Base-by-base conservation (phyloP, 2,329 filamentous ascomycete species). In the Claviceps sp. region DNA sequence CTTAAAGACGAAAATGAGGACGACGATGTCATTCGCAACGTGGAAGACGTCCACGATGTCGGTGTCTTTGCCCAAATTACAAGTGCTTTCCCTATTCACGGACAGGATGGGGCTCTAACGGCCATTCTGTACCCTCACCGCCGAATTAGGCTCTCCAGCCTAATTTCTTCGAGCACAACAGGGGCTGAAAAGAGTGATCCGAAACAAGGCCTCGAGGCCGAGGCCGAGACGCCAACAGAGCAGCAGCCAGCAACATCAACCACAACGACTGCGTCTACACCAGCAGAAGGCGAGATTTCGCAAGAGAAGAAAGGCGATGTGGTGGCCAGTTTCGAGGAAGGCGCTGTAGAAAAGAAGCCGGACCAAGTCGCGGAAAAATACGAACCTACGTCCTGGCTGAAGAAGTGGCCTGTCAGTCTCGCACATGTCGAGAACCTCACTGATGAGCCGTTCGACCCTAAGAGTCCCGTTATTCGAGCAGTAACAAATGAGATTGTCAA, bases 21-120 rank as follows among this genome's bases (percentile, higher is more conserved):
- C 65, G 87, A 89, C 64, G 94, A 98, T 67, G 81, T 94, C 48
- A 97, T 98, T 64, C 87, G 91, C 58, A 90, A 84, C 58, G 75
- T 85, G 30, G 85, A 90, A 56, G 93, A 98, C 61, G 91, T 98
- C 34, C 87, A 98, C 68, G 89, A 96, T 59, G 87, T 94, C 16
- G 93, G 93, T 56, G 93, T 96, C 1, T 98, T 98, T 66, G 95
- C 93, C 47, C 93, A 98, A 65, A 90, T 98, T 57, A 98, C 93
- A 1, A 96, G 91, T 64, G 88, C 89, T 2, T 97, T 97, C 64
- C 90, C 93, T 16, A 86, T 93, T 3, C 82, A 87, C 56, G 89
- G 89, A 14, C 89, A 95, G 60, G 85, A 90, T 58, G 83, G 82
- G 48, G 86, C 84, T 52, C 74, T 98, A 61, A 97, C 93, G 4